Evolutionary conservation across 306 rosid species (phyloP).

Genomic region (Vigna trinervia): DNA sequence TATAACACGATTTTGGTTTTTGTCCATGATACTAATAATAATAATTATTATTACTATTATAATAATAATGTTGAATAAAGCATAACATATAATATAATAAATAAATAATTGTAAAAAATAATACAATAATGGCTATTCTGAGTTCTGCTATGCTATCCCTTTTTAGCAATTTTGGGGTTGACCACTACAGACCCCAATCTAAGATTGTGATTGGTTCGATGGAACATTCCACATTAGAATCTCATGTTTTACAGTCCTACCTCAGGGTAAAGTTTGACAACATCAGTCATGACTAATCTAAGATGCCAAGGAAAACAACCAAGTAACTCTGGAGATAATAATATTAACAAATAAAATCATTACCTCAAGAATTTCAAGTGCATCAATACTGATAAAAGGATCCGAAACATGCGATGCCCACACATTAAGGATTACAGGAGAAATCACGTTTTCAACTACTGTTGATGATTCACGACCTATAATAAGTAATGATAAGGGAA

Average conservation of each 20-base stretch:
- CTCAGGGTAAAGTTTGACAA: background rate
- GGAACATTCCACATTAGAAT: background rate
- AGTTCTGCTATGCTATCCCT: background rate
- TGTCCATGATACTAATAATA: no score
- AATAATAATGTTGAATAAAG: background rate
- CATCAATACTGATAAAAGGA: conserved; percentile 93
- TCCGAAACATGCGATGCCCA: conserved; percentile 92
- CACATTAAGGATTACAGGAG: conserved; percentile 82
- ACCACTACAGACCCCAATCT: background rate
- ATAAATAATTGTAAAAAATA: background rate
- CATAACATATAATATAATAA: background rate
- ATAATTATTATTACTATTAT: no score
- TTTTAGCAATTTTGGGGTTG: background rate
- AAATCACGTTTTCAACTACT: conserved; percentile 69
- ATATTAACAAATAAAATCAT: conserved; percentile 29
- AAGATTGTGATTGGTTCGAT: background rate
- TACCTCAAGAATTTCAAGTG: conserved; percentile 97
- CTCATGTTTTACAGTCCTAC: background rate
- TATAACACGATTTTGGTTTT: no score
- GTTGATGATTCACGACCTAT: conserved; percentile 71
- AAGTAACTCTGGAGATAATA: conserved; percentile 17
- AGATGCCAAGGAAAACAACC: conserved; percentile 27
- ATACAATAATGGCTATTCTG: background rate
- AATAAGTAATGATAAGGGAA: conserved; percentile 35
- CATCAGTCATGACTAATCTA: conserved; percentile 21